A percentile compares a stretch with the other conserved stretches of the same genome.
Conservation (phyloP, 2,329 filamentous ascomycete genomes). For the Pseudohalonectria lignicola region DNA sequence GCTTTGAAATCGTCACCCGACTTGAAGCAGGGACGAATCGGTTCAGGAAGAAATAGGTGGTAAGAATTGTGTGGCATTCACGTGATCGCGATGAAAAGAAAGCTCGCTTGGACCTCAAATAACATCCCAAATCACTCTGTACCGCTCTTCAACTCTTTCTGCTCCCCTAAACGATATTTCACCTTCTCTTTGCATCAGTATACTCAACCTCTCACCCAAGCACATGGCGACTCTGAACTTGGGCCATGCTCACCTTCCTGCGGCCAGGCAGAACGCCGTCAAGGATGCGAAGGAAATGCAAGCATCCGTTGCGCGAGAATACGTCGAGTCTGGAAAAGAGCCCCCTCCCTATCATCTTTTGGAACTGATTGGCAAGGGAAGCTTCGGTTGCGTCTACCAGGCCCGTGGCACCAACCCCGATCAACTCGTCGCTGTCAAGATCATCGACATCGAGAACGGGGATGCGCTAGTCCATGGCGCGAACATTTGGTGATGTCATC, state of each 20-base stretch:
- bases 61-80: too few relatives aligned
- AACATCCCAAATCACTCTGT: too few relatives aligned
- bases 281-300: slow-evolving; percentile 58
- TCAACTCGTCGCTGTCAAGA: slow-evolving; percentile 59
- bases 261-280: slow-evolving; percentile 32
- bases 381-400: slow-evolving; percentile 59
- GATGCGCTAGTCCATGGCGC: slow-evolving; percentile 55
- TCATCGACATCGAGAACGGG: slow-evolving; percentile 72
- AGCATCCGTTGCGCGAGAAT: slow-evolving; percentile 43
- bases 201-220: too few relatives aligned
- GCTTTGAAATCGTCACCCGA: too few relatives aligned
- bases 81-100: too few relatives aligned
- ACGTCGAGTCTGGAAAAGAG: slow-evolving; percentile 40
- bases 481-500: slow-evolving; percentile 58
- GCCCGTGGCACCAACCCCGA: slow-evolving; percentile 26
- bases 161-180: too few relatives aligned
- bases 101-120: too few relatives aligned
- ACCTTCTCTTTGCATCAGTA: too few relatives aligned
- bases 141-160: too few relatives aligned
- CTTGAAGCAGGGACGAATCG: too few relatives aligned
- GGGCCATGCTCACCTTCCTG: slow-evolving; percentile 14
- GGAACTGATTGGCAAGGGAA: slow-evolving; percentile 59
- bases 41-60: too few relatives aligned
- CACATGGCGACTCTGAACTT: slow-evolving; percentile 20
- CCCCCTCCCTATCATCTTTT: slow-evolving; percentile 50